phyloP scores from a whole-genome alignment of 208 protist species.

The Plasmodiophora brassicae region DNA sequence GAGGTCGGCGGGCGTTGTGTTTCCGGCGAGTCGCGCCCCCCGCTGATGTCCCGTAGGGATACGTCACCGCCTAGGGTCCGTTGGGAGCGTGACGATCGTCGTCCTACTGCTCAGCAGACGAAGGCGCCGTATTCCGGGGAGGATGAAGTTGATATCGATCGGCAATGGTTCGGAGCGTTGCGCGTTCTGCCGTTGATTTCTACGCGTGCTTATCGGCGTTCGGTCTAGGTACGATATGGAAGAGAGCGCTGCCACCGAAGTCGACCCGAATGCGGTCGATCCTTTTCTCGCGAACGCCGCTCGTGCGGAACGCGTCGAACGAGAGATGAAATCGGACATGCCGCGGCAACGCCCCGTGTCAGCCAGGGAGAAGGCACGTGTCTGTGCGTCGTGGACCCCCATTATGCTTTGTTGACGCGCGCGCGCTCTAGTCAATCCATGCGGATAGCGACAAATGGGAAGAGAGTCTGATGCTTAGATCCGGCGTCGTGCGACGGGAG shows the following conservation, averaged over 20 bases:
- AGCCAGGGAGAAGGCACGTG: background rate
- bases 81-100: no score
- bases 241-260: background rate
- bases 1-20: no score
- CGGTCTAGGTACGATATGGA: conserved; percentile 7
- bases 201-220: background rate
- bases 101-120: no score
- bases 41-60: background rate
- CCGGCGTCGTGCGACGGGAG: background rate
- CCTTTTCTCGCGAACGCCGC: background rate
- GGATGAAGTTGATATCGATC: background rate
- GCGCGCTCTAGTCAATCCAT: background rate
- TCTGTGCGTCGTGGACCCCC: no score
- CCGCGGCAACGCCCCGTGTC: background rate
- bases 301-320: background rate
- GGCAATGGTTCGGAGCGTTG: no score
- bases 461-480: conserved; percentile 15
- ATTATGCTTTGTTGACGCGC: no score
- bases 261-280: background rate
- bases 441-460: conserved; percentile 28
- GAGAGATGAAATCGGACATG: background rate
- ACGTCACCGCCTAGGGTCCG: no score
- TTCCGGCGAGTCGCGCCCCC: no score
- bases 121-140: background rate
- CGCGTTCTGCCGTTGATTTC: background rate